These are phyloP conservation scores for Chrysosporium keratinophilum DNA, from an alignment of 2,329 filamentous ascomycete species.

Conservation along the genomic window DNA sequence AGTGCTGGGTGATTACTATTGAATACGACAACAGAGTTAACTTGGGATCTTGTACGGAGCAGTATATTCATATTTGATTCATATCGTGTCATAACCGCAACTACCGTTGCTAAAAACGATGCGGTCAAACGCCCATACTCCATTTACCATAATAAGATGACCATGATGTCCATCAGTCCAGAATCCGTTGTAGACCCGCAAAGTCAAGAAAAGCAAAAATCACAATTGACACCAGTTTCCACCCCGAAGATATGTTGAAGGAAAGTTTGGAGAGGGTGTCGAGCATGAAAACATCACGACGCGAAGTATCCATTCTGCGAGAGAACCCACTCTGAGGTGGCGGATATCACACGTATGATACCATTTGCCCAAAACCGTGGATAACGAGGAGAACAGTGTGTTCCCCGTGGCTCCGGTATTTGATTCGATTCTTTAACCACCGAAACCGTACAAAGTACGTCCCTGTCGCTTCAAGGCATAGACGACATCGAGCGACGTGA, in stretches of 20 bases:
- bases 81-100: background rate
- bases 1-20: no score
- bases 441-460: conserved; percentile 76
- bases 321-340: no score
- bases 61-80: no score
- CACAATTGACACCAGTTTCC: background rate
- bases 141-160: background rate
- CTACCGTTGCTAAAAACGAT: background rate
- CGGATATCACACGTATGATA: no score
- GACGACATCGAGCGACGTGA: conserved; percentile 51
- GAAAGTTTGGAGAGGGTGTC: background rate
- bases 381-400: no score
- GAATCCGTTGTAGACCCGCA: no score
- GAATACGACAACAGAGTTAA: no score
- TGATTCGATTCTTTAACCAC: conserved; percentile 53
- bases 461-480: conserved; percentile 55
- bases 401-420: no score
- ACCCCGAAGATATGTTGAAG: background rate
- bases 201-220: background rate
- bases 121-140: conserved; percentile 2
- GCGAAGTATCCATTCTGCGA: no score
- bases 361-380: no score
- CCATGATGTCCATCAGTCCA: background rate
- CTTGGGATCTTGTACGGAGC: no score
- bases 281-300: no score